Evolutionary conservation across 2,329 filamentous ascomycete genomes (phyloP).

Genomic region (Xylaria sp.): DNA sequence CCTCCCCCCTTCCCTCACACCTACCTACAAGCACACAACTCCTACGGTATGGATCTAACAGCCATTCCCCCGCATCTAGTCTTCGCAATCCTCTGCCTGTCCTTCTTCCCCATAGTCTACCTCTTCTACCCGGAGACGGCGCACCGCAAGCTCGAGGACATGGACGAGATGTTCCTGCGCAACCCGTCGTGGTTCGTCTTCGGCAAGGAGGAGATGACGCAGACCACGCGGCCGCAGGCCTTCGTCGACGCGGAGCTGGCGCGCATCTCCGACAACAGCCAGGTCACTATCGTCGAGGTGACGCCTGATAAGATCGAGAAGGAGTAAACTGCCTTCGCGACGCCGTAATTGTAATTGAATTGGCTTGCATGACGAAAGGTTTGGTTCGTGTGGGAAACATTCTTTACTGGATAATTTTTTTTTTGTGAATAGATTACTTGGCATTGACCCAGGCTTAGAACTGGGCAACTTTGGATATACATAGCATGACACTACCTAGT

Average conservation of each 20-base stretch:
- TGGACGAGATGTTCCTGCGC: conserved; percentile 57
- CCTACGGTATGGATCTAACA: conserved; percentile 16
- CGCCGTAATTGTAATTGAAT: too few relatives aligned
- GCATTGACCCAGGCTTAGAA: not conserved
- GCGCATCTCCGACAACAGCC: conserved; percentile 28
- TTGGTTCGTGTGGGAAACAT: too few relatives aligned
- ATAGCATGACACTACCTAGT: not conserved
- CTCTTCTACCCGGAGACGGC: conserved; percentile 60
- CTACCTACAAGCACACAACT: not conserved
- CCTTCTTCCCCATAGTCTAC: conserved; percentile 54
- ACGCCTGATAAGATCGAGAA: conserved; percentile 21
- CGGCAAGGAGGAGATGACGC: conserved; percentile 49
- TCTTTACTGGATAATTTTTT: too few relatives aligned
- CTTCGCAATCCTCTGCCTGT: conserved; percentile 44
- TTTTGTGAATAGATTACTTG: not conserved
- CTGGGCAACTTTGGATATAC: not conserved
- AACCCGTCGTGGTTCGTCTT: conserved; percentile 51
- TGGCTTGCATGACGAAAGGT: too few relatives aligned
- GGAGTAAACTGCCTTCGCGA: too few relatives aligned
- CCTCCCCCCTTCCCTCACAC: not conserved
- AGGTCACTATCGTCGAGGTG: conserved; percentile 30
- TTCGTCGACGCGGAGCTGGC: conserved; percentile 53
- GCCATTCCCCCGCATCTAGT: conserved; percentile 35
- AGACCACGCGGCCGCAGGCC: conserved; percentile 51
- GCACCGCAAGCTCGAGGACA: conserved; percentile 63